Percentiles rank a stretch among this genome's conserved stretches.
phyloP scores from a whole-genome alignment of 306 rosid genomes.

The Spatholobus suberectus region DNA sequence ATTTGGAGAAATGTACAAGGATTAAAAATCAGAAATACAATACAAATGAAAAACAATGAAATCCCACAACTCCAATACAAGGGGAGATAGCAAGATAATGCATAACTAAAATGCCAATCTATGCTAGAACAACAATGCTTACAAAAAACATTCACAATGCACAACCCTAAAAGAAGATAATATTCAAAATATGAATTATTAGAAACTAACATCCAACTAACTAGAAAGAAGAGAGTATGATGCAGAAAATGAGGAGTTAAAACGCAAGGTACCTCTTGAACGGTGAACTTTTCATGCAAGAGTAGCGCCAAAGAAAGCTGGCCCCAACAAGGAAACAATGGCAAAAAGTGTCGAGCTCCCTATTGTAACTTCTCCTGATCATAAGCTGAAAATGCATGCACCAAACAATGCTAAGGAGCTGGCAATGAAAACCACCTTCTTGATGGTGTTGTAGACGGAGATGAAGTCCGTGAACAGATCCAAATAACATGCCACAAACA shows the following conservation, averaged over 20 bases:
- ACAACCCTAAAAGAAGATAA: background rate
- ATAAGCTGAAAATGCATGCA: conserved; percentile 69
- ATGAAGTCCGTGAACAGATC: conserved; percentile 80
- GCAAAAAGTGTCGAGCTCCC: conserved; percentile 75
- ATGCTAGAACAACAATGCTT: background rate
- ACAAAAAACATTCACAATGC: background rate
- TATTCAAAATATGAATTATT: background rate
- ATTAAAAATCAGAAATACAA: background rate
- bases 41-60: conserved; percentile 3
- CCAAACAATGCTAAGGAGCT: conserved; percentile 83
- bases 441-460: conserved; percentile 75
- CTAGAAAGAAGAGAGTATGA: background rate
- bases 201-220: background rate
- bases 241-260: background rate
- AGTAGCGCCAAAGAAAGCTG: conserved; percentile 67
- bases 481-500: conserved; percentile 83
- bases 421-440: conserved; percentile 82
- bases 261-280: conserved; percentile 62
- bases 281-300: conserved; percentile 69
- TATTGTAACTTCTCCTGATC: conserved; percentile 78
- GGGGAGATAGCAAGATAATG: background rate
- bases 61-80: background rate
- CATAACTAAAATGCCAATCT: background rate
- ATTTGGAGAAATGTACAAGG: background rate
- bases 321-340: conserved; percentile 66